Base-by-base conservation (phyloP, 257 asterid species). In the Nicotiana tabacum region DNA sequence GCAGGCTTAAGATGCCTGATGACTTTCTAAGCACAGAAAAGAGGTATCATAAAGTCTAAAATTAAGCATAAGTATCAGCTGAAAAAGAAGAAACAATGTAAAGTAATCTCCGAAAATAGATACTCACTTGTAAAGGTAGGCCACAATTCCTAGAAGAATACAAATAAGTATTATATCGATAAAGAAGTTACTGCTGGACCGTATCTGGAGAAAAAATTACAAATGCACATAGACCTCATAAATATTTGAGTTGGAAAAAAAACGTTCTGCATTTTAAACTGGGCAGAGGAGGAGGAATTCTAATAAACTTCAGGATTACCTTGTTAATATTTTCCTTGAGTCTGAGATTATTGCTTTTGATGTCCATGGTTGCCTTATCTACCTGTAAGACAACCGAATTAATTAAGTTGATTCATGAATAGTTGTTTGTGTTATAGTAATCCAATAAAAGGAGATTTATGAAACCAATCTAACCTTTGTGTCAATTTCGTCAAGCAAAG, bases 111-210 rank as follows among this genome's bases (percentile, higher is more conserved):
- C 4, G n/a, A 12, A 43, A n/a, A 27, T 29, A 30, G 78, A n/a
- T 58, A 89, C 99, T 92, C 82, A 96, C 99, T 94, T 92, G 92
- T 93, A 94, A 56, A 96, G 82, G 84, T 94, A 96, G 81, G 91
- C 76, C 18, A 89, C 90, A 80, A 96, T 92, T 77, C 98, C 99
- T 80, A 96, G 92, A 86, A 96, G 86, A 82, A 94, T 68, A 83
- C 95, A 91, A 9, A 93, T 1, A 77, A 96, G 93, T 83, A 91
- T 85, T 84, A 94, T 89, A 78, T 96, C 98, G 11, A 94, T 90
- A 83, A 88, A 85, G 90, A 96, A 85, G 83, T 90, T 96, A 81
- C 83, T 89, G 13, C 89, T 91, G 39, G 98, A 94, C 86, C 99
- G 87, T 84, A 93, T 81, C 98, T 95, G 97, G 78, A 86, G 81